Conservation (phyloP, 257 asterid species). For the Primulina huaijiensis region DNA sequence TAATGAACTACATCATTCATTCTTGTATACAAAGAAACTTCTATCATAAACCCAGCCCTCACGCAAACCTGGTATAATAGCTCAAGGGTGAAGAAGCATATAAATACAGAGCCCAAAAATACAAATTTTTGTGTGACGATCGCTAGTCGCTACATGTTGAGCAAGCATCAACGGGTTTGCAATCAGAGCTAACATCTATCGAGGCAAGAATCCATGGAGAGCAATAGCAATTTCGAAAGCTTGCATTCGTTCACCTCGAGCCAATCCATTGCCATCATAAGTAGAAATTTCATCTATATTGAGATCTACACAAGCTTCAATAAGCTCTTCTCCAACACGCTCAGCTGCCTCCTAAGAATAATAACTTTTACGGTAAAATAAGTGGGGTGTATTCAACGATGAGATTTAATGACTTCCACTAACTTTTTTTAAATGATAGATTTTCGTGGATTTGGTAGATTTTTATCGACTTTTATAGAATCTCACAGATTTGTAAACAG, state of each 20-base stretch:
- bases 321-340: slow-evolving; percentile 74
- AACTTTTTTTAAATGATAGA: no score
- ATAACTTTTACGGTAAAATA: not conserved
- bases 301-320: slow-evolving; percentile 71
- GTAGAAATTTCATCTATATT: slow-evolving; percentile 59
- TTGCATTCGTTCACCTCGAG: slow-evolving; percentile 69
- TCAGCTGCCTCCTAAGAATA: slow-evolving; percentile 70
- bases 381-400: no score
- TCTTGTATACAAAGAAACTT: not conserved
- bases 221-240: slow-evolving; percentile 77
- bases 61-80: slow-evolving; percentile 7
- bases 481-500: no score
- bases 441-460: no score
- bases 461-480: no score
- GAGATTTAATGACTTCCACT: no score
- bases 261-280: slow-evolving; percentile 84
- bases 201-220: slow-evolving; percentile 70
- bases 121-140: not conserved
- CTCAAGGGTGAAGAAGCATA: slow-evolving; percentile 15
- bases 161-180: not conserved
- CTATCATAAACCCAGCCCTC: not conserved
- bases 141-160: not conserved
- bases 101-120: not conserved
- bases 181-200: slow-evolving; percentile 31
- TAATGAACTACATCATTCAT: not conserved